These are phyloP conservation scores for Claviceps digitariae DNA, from an alignment of 2,329 filamentous ascomycete species.

Conservation along the genomic window DNA sequence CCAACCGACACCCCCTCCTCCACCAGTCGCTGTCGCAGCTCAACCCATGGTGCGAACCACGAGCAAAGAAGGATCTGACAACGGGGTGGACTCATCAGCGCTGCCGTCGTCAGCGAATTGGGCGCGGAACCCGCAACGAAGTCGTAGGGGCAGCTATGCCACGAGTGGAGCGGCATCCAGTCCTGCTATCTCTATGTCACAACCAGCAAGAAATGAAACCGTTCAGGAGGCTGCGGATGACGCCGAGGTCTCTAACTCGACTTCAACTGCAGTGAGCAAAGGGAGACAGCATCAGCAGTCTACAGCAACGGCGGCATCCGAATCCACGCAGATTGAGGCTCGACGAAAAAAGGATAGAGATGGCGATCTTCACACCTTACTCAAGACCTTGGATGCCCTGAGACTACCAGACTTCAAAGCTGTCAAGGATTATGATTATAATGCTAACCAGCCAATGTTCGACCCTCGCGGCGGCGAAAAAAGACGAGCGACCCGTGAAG, in stretches of 20 bases:
- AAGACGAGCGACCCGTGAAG: constrained; percentile 63
- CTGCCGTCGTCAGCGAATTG: constrained; percentile 87
- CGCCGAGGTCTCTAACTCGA: constrained; percentile 14
- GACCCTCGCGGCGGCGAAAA: constrained; percentile 72
- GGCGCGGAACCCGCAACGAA: constrained; percentile 60
- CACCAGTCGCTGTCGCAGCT: constrained; percentile 30
- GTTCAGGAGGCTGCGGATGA: constrained; percentile 29
- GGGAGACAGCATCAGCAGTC: constrained; percentile 8
- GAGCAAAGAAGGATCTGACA: constrained; percentile 65
- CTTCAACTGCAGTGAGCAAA: constrained; percentile 11
- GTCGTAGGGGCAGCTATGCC: constrained; percentile 62
- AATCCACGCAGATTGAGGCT: not conserved
- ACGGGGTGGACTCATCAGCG: constrained; percentile 69
- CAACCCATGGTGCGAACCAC: constrained; percentile 60
- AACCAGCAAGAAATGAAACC: constrained; percentile 40
- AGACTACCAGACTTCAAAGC: constrained; percentile 15
- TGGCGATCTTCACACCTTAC: constrained; percentile 19
- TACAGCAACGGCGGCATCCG: not conserved
- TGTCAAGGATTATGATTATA: constrained; percentile 9
- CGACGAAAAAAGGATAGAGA: constrained; percentile 9
- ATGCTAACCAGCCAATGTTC: constrained; percentile 55
- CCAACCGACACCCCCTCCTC: constrained; percentile 24
- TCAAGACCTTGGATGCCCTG: constrained; percentile 25
- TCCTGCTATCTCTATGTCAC: constrained; percentile 53
- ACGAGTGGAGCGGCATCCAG: constrained; percentile 73